Evolutionary conservation across 2,329 filamentous ascomycete genomes (phyloP).

Genomic region (Cytospora chrysosperma): DNA sequence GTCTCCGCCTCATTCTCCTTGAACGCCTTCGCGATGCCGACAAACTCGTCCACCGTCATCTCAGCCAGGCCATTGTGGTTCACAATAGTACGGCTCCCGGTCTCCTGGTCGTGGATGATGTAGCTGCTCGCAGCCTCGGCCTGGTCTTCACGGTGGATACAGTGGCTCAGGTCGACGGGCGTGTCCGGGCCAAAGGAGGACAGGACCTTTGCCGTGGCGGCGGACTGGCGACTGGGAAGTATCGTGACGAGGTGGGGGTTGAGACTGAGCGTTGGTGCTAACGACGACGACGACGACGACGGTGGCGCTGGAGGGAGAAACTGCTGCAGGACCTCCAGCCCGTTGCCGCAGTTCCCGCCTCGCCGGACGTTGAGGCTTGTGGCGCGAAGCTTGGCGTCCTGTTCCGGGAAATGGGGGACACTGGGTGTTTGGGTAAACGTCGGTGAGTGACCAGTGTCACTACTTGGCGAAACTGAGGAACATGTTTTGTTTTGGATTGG

Average conservation of each 20-base stretch:
- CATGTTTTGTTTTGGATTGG: background rate
- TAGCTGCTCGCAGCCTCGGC: conserved; percentile 65
- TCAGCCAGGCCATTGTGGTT: conserved; percentile 68
- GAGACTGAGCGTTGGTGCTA: too few species aligned
- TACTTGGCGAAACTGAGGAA: background rate
- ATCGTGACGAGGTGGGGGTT: conserved; percentile 47
- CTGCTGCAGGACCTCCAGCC: conserved; percentile 68
- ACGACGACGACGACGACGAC: too few species aligned
- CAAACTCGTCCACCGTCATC: conserved; percentile 65
- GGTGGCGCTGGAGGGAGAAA: conserved; percentile 40
- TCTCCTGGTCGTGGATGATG: conserved; percentile 61
- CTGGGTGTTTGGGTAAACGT: conserved; percentile 38
- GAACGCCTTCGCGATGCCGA: conserved; percentile 40
- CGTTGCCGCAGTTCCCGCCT: conserved; percentile 73
- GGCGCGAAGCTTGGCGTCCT: conserved; percentile 73
- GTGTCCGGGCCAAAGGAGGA: conserved; percentile 49
- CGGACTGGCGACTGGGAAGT: conserved; percentile 54
- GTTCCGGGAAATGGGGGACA: conserved; percentile 63
- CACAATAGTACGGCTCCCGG: conserved; percentile 66
- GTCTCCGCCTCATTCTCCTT: conserved; percentile 35
- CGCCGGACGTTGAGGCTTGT: conserved; percentile 57
- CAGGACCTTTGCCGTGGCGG: conserved; percentile 51
- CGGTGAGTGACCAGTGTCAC: background rate
- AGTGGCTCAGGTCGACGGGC: conserved; percentile 50
- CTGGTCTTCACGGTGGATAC: conserved; percentile 57